Percentiles rank a stretch among this genome's conserved stretches.
Evolutionary conservation across 768 basidiomycete species (phyloP).

Genomic region (Tulasnella sp.): DNA sequence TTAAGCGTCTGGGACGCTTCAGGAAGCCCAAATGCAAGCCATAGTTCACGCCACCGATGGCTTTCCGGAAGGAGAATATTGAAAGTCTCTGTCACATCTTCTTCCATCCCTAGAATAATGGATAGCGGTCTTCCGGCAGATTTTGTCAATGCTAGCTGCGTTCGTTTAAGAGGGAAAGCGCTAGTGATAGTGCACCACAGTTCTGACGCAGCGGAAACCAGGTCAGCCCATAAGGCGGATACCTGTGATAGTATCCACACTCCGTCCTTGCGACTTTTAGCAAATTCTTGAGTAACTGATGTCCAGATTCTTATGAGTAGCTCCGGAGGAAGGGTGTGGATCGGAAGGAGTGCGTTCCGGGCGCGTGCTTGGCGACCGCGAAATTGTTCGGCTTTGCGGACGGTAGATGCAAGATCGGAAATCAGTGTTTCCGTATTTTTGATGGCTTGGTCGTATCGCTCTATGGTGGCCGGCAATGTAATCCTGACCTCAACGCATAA

Average conservation of each 20-base stretch:
- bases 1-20: background rate
- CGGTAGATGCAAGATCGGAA: background rate
- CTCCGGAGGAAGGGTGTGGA: background rate
- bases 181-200: background rate
- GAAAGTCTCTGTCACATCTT: background rate
- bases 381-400: background rate
- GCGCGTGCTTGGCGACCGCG: background rate
- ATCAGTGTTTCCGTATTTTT: background rate
- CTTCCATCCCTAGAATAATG: background rate
- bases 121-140: background rate
- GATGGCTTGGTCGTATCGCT: background rate
- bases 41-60: background rate
- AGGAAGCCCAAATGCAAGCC: background rate
- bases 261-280: background rate
- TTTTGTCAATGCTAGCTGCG: background rate
- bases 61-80: background rate
- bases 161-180: background rate
- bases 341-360: background rate
- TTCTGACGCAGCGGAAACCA: background rate
- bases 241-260: background rate
- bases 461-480: background rate
- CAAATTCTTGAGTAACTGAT: background rate
- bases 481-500: background rate
- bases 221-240: background rate
- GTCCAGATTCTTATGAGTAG: background rate